Evolutionary conservation across 176 grass and related monocot species (phyloP).

Genomic region (Oryza meyeriana): DNA sequence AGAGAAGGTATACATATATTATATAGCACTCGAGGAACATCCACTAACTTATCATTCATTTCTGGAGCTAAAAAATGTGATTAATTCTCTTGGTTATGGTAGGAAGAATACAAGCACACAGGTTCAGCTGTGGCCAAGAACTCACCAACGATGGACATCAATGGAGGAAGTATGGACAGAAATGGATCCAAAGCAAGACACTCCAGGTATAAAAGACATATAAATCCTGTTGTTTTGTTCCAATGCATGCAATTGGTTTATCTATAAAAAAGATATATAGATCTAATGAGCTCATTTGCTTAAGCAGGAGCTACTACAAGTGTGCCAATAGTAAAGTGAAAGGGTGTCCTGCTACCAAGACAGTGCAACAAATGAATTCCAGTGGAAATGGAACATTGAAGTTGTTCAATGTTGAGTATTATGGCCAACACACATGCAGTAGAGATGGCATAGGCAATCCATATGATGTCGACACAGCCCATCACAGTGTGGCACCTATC

Average conservation of each 20-base stretch:
- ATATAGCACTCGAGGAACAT: not conserved
- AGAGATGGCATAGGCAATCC: not conserved
- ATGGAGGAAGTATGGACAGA: conserved; percentile 46
- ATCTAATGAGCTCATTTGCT: not conserved
- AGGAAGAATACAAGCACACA: conserved; percentile 19
- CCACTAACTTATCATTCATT: not conserved
- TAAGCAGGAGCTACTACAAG: conserved; percentile 38
- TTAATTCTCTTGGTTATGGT: not conserved
- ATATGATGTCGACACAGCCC: not conserved
- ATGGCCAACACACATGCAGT: conserved; percentile 13
- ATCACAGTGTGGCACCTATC: not conserved
- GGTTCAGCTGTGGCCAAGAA: conserved; percentile 4
- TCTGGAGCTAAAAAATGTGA: not conserved
- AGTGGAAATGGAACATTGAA: not conserved
- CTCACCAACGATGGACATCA: conserved; percentile 28
- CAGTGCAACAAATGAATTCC: conserved; percentile 25
- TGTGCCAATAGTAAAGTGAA: conserved; percentile 29
- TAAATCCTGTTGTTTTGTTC: not conserved
- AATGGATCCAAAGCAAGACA: conserved; percentile 25
- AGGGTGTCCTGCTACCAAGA: conserved; percentile 31
- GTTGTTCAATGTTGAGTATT: conserved; percentile 16
- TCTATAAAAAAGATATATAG: not conserved
- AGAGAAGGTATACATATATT: conserved; percentile 19
- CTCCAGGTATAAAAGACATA: conserved; percentile 14
- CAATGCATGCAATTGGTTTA: not conserved